Evolutionary conservation across 2,329 filamentous ascomycete genomes (phyloP), one percentile per base, ranked within the genome.

Genomic region (Aspergillus caelatus): DNA sequence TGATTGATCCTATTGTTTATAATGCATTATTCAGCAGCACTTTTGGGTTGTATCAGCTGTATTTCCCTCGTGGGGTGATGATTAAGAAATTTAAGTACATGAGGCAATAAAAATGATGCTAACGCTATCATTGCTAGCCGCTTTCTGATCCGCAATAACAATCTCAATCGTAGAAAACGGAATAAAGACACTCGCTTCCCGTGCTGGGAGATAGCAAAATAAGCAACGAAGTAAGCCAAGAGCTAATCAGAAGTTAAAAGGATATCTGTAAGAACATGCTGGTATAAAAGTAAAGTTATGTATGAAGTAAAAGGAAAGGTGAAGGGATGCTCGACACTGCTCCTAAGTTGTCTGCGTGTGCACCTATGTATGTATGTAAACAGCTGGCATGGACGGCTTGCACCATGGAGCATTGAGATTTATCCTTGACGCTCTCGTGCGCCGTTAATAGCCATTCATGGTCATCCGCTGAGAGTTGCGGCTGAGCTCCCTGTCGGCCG

Each of bases 401-500:
- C 58, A 70, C 65, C 67, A 62, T 59, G 53, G 61, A 62, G 65
- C 56, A 68, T 66, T 60, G 65, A 63, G 58, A 57, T 63, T 57
- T 62, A 64, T 66, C 50, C 58, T 58, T 57, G 61, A 63, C 53
- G 57, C 56, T 61, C 28, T 59, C 28, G 19, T 34, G 28, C 23
- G 48, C 8, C 4, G 57, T 77, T 94, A 97, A 86, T 98, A 97
- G 80, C 95, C 95, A 83, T 98, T 99, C 93, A 98, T 96, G 71
- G 93, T 96, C 89, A 95, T 92, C 79, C 95, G 89, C 85, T 98
- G 94, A 72, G 94, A 97, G 87, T 91, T 93, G 80, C 94, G 89
- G 91, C 94, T 98, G 75, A 99, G 83, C 83, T 99, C 95, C 70
- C 95, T 89, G 71, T 99, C 95, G 62, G 95, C 94, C 65, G 93